Conservation (phyloP, 345 rosid genomes). For the Arabidopsis thaliana region DNA sequence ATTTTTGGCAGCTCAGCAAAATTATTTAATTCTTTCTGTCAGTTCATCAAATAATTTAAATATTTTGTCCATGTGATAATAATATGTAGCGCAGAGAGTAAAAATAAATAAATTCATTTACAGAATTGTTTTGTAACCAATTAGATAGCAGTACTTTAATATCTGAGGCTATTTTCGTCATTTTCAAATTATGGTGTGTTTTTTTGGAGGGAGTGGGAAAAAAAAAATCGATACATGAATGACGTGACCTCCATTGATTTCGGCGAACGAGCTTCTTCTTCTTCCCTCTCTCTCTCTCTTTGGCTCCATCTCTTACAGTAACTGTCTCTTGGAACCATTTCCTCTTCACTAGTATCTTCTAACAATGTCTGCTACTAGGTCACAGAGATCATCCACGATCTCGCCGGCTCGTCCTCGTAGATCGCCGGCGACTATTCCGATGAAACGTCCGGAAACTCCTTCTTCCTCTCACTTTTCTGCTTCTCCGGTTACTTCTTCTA, state of each 20-base stretch:
- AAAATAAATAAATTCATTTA: not conserved
- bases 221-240: constrained; percentile 37
- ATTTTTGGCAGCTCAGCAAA: constrained; percentile 39
- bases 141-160: constrained; percentile 43
- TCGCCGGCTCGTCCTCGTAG: constrained; percentile 85
- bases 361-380: constrained; percentile 63
- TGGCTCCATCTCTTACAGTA: not conserved
- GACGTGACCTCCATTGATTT: constrained; percentile 46
- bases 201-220: constrained; percentile 49
- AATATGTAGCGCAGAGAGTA: constrained; percentile 26
- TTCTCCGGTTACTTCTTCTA: constrained; percentile 51
- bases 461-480: constrained; percentile 54
- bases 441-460: constrained; percentile 57
- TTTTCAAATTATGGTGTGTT: not conserved
- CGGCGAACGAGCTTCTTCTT: constrained; percentile 43
- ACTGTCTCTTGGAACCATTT: constrained; percentile 15
- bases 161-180: constrained; percentile 42
- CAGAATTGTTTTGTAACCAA: constrained; percentile 33
- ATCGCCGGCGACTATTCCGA: constrained; percentile 55
- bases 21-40: constrained; percentile 33
- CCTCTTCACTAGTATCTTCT: not conserved
- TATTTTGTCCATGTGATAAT: constrained; percentile 40
- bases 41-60: constrained; percentile 31
- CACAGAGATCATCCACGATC: constrained; percentile 65
- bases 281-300: constrained; percentile 1